Conservation (phyloP, 164 flowering plant genomes). For the Aristolochia californica region DNA sequence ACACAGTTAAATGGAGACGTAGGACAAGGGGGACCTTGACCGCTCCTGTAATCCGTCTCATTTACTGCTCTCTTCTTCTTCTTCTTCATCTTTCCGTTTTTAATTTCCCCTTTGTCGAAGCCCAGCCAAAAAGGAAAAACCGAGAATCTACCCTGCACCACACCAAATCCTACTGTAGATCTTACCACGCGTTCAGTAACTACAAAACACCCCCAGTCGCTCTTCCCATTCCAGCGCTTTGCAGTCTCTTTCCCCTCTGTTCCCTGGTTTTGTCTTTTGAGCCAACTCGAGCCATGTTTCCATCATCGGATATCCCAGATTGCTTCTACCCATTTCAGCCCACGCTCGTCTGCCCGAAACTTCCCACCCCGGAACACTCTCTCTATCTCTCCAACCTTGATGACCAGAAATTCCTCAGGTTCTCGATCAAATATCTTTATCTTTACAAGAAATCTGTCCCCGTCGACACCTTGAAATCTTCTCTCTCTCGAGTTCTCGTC, state of each 20-base stretch:
- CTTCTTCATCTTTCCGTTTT: not conserved
- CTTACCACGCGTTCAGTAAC: not conserved
- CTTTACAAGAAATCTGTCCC: slow-evolving; percentile 34
- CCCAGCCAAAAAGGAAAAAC: not conserved
- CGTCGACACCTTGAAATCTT: slow-evolving; percentile 29
- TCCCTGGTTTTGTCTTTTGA: too few relatives aligned
- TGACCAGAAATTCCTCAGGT: slow-evolving; percentile 75
- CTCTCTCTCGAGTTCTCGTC: slow-evolving; percentile 58
- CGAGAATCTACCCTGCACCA: slow-evolving; percentile 2
- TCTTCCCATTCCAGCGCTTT: too few relatives aligned
- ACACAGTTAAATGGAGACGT: too few relatives aligned
- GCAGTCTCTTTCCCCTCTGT: not conserved
- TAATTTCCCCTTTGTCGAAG: not conserved
- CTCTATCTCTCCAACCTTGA: slow-evolving; percentile 80
- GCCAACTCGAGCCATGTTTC: slow-evolving; percentile 33
- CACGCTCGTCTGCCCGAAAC: slow-evolving; percentile 34
- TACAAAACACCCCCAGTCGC: not conserved
- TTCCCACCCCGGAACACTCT: slow-evolving; percentile 53
- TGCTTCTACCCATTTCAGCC: slow-evolving; percentile 39
- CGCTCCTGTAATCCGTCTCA: too few relatives aligned
- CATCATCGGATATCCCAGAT: slow-evolving; percentile 49
- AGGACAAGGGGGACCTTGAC: too few relatives aligned
- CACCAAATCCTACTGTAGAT: slow-evolving; percentile 1
- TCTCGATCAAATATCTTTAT: slow-evolving; percentile 71
- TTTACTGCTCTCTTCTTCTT: not conserved